A percentile compares a stretch with the other conserved stretches of the same genome.
Evolutionary conservation across 768 basidiomycete species (phyloP).

Genomic region (Lactifluus subvellereus): DNA sequence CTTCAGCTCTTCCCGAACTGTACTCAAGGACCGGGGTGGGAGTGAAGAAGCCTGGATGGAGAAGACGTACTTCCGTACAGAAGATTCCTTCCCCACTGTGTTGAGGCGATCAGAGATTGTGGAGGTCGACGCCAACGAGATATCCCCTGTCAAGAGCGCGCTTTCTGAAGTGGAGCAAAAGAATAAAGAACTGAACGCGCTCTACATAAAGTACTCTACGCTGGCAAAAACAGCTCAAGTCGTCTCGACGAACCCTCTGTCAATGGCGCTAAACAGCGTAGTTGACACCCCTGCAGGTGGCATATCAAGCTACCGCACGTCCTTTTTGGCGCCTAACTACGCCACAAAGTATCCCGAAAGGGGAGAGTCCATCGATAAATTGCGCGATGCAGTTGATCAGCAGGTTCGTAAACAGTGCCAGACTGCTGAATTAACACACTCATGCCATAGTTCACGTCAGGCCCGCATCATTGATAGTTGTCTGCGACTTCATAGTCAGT

Average conservation of each 20-base stretch:
- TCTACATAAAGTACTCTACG: conserved; percentile 68
- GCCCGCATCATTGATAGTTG: conserved; percentile 79
- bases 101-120: conserved; percentile 85
- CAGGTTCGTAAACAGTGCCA: conserved; percentile 46
- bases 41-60: conserved; percentile 79
- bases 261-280: conserved; percentile 81
- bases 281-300: conserved; percentile 81
- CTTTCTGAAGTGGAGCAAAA: conserved; percentile 74
- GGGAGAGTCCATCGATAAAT: conserved; percentile 61
- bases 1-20: conserved; percentile 71
- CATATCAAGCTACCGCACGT: conserved; percentile 67
- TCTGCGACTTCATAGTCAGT: conserved; percentile 71
- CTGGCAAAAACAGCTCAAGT: conserved; percentile 69
- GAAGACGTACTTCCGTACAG: conserved; percentile 82
- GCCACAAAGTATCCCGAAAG: conserved; percentile 62
- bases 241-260: conserved; percentile 72
- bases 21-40: conserved; percentile 62
- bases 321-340: conserved; percentile 72
- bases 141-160: conserved; percentile 83
- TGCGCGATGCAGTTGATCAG: conserved; percentile 72
- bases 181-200: conserved; percentile 66
- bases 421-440: neutral
- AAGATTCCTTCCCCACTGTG: conserved; percentile 87
- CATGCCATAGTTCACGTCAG: conserved; percentile 33
- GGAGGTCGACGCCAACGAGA: conserved; percentile 60